Percentiles rank a stretch among this genome's conserved stretches.
Conservation (phyloP, 2,329 filamentous ascomycete genomes). For the Emergomyces africanus region DNA sequence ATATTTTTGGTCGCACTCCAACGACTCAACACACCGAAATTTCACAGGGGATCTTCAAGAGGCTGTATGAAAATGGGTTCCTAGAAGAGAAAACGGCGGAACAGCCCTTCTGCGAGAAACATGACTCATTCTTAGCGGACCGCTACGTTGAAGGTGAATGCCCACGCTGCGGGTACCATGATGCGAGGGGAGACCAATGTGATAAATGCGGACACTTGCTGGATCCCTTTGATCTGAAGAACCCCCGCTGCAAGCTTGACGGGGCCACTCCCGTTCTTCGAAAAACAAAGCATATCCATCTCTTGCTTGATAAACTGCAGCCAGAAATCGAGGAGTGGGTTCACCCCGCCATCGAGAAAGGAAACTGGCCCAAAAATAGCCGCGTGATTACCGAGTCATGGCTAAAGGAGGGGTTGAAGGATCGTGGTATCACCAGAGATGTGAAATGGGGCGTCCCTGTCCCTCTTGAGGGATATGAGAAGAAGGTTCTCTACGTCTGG, state of each 20-base stretch:
- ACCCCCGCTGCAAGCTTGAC: conserved; percentile 85
- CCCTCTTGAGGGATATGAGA: conserved; percentile 43
- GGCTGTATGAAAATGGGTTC: conserved; percentile 79
- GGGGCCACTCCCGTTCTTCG: conserved; percentile 65
- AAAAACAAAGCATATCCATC: conserved; percentile 80
- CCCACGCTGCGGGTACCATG: conserved; percentile 45
- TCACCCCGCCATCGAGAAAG: conserved; percentile 56
- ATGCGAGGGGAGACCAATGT: conserved; percentile 62
- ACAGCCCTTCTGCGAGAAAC: conserved; percentile 79
- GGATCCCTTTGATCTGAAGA: conserved; percentile 62
- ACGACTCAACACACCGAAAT: conserved; percentile 84
- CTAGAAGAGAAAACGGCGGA: conserved; percentile 75
- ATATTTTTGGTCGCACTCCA: conserved; percentile 87
- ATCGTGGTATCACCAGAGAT: conserved; percentile 72
- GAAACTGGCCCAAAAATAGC: conserved; percentile 38
- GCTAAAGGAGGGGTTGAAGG: conserved; percentile 59
- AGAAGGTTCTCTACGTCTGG: conserved; percentile 74
- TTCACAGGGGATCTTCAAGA: conserved; percentile 77
- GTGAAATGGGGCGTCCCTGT: conserved; percentile 63
- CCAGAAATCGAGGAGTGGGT: conserved; percentile 67
- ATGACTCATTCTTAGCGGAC: conserved; percentile 39
- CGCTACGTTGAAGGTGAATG: conserved; percentile 40
- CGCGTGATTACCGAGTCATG: conserved; percentile 34
- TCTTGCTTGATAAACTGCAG: conserved; percentile 76
- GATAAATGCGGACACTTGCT: conserved; percentile 61